Conservation (phyloP, 169 alveolate species). For the Cryptosporidium andersoni region DNA sequence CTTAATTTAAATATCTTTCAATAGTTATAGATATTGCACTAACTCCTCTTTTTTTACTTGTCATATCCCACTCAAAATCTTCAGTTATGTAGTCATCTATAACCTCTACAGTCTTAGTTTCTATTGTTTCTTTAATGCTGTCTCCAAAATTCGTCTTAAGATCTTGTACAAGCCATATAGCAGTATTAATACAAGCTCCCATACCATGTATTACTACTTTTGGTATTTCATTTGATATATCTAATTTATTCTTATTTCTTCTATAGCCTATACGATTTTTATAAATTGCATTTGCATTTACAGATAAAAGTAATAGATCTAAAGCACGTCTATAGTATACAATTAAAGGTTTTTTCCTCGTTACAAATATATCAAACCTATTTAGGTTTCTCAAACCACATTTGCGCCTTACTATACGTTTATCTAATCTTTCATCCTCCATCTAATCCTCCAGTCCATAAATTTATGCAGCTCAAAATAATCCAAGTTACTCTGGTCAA, state of each 20-base stretch:
- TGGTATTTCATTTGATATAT: background rate
- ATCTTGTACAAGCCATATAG: slow-evolving; percentile 67
- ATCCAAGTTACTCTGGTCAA: no score
- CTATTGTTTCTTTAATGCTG: slow-evolving; percentile 12
- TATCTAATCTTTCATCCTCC: background rate
- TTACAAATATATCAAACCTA: slow-evolving; percentile 46
- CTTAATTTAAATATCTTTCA: slow-evolving; percentile 2
- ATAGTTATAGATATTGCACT: slow-evolving; percentile 33
- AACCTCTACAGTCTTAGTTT: slow-evolving; percentile 44
- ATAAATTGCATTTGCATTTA: slow-evolving; percentile 22
- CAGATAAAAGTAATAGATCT: slow-evolving; percentile 11
- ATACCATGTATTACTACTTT: slow-evolving; percentile 35
- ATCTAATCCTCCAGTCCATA: background rate
- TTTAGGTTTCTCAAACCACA: background rate
- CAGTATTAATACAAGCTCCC: slow-evolving; percentile 70
- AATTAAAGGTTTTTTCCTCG: slow-evolving; percentile 56
- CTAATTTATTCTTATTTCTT: slow-evolving; percentile 23
- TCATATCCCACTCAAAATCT: slow-evolving; percentile 59
- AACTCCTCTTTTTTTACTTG: slow-evolving; percentile 5
- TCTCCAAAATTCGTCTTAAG: slow-evolving; percentile 50
- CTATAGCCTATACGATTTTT: slow-evolving; percentile 41
- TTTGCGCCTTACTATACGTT: slow-evolving; percentile 4
- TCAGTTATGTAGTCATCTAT: slow-evolving; percentile 34
- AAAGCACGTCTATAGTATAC: slow-evolving; percentile 56
- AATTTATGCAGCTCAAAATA: no score